Percentiles rank a stretch among this genome's conserved stretches.
Conservation (phyloP, 352 stramenopile genomes). For the Phytophthora vignae region DNA sequence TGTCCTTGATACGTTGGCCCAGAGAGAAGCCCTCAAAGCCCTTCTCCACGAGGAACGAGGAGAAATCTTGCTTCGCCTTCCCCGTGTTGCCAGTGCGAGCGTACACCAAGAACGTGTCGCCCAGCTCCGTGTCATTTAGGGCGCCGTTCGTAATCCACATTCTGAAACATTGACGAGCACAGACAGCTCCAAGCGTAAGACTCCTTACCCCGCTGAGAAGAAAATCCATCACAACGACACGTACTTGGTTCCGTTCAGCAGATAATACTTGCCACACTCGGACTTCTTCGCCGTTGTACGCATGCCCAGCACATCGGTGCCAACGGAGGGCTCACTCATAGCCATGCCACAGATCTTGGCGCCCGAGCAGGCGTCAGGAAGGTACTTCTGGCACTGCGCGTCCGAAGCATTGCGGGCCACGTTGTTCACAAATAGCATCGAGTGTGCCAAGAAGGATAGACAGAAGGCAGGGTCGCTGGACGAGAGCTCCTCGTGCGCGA, state of each 20-base stretch:
- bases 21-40: constrained; percentile 96
- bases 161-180: constrained; percentile 31
- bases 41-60: constrained; percentile 98
- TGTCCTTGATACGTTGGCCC: constrained; percentile 99
- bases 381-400: constrained; percentile 87
- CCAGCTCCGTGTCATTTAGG: constrained; percentile 94
- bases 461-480: constrained; percentile 99
- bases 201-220: neutral
- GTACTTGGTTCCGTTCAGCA: constrained; percentile 90
- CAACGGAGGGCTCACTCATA: constrained; percentile 98
- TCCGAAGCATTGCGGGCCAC: constrained; percentile 91
- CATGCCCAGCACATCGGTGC: constrained; percentile 96
- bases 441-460: constrained; percentile 96
- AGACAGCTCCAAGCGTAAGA: constrained; percentile 5
- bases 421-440: constrained; percentile 96
- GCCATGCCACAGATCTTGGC: constrained; percentile 98
- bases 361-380: constrained; percentile 94
- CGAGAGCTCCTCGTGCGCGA: constrained; percentile 96
- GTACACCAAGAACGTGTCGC: constrained; percentile 99
- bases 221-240: constrained; percentile 21
- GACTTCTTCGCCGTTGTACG: constrained; percentile 92
- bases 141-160: constrained; percentile 99
- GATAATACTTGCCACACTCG: constrained; percentile 90
- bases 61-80: constrained; percentile 92
- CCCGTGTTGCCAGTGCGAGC: constrained; percentile 92